phyloP scores from a whole-genome alignment of 805 yeast species.

The Wickerhamomyces ciferrii region DNA sequence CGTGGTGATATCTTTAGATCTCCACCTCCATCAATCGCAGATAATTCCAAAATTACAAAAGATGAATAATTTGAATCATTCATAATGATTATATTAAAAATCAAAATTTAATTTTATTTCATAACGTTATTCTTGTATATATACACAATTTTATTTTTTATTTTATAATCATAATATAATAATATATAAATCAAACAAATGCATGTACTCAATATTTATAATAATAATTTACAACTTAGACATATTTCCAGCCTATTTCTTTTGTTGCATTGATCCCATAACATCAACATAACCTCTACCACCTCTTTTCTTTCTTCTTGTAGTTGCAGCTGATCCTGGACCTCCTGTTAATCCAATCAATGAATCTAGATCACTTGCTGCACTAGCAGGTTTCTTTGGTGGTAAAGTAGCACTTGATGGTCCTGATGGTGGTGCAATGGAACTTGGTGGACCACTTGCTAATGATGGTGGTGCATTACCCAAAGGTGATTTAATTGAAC shows the following conservation, averaged over 20 bases:
- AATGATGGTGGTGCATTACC: conserved; percentile 4
- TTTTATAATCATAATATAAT: too few species aligned
- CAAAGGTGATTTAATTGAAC: neutral
- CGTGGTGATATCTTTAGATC: conserved; percentile 30
- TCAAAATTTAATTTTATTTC: too few species aligned
- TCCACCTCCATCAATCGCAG: conserved; percentile 9
- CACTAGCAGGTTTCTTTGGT: too few species aligned
- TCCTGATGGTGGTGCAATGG: neutral
- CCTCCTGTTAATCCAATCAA: conserved; percentile 32
- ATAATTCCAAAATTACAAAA: neutral
- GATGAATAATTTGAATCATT: neutral
- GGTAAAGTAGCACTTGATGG: too few species aligned
- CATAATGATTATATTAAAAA: neutral
- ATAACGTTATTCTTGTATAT: too few species aligned
- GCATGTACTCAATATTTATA: too few species aligned
- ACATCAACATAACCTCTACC: conserved; percentile 67
- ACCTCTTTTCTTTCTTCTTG: conserved; percentile 36
- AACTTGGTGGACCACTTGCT: neutral
- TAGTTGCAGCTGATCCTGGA: conserved; percentile 16
- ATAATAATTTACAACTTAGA: too few species aligned
- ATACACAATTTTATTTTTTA: too few species aligned
- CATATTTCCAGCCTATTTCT: too few species aligned
- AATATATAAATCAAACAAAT: neutral
- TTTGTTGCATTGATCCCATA: conserved; percentile 31
- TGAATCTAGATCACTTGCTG: conserved; percentile 37